Conservation (phyloP, 148 eudicot species). For the Chenopodium formosanum region DNA sequence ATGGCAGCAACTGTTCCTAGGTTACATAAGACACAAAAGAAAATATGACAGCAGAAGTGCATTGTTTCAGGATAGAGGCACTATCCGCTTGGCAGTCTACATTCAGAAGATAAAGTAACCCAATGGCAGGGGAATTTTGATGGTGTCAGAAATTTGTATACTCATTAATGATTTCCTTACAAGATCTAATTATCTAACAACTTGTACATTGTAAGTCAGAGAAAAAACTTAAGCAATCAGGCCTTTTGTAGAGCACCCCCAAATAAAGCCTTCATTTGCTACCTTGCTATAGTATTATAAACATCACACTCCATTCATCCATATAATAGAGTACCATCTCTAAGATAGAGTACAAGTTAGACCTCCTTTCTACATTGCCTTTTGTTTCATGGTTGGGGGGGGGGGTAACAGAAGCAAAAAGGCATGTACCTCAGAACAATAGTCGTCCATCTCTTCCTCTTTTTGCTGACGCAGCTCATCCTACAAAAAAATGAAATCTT, state of each 20-base stretch:
- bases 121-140: neutral
- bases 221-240: neutral
- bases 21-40: neutral
- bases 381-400: neutral
- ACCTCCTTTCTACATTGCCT: neutral
- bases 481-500: conserved; percentile 34
- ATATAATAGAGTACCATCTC: neutral
- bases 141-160: neutral
- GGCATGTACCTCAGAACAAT: conserved; percentile 70
- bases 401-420: neutral
- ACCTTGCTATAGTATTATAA: neutral
- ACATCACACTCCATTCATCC: neutral
- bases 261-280: neutral
- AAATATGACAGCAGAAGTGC: neutral
- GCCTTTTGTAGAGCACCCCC: neutral
- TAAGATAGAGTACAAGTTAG: neutral
- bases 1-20: neutral
- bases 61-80: neutral
- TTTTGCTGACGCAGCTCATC: conserved; percentile 91
- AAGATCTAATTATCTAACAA: neutral
- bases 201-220: neutral
- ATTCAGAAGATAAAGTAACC: neutral
- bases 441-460: conserved; percentile 98
- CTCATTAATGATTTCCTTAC: neutral
- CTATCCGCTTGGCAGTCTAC: neutral